Evolutionary conservation across 176 grass and related monocot species (phyloP).

Genomic region (Puya raimondii): DNA sequence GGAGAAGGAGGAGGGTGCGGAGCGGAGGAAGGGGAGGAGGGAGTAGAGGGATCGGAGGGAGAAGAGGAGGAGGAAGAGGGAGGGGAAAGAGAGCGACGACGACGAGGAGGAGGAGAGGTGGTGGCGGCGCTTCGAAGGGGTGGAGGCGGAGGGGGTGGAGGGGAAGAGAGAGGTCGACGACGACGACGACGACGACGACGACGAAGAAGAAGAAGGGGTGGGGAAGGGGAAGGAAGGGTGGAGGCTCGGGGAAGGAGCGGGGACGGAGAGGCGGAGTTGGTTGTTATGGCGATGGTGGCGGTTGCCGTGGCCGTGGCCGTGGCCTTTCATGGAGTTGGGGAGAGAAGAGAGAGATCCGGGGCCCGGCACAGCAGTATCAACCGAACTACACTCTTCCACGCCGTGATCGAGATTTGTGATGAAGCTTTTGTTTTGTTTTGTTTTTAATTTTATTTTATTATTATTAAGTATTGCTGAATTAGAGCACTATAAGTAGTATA

Average conservation of each 20-base stretch:
- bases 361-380: no score
- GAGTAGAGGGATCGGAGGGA: conserved; percentile 21
- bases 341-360: not conserved
- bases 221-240: conserved; percentile 31
- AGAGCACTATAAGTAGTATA: no score
- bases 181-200: no score
- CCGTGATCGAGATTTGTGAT: no score
- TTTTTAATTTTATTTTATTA: no score
- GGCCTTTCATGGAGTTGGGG: not conserved
- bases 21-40: conserved; percentile 29
- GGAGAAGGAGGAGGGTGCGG: conserved; percentile 37
- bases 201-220: conserved; percentile 3
- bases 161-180: conserved; percentile 18
- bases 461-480: no score
- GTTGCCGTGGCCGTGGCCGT: not conserved
- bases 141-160: conserved; percentile 36
- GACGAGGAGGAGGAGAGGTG: conserved; percentile 39
- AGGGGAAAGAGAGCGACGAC: conserved; percentile 34
- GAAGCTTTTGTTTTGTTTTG: no score
- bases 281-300: conserved; percentile 19
- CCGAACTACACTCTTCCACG: no score
- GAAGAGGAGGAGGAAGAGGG: conserved; percentile 21
- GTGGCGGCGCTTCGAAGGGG: conserved; percentile 21
- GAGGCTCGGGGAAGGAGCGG: conserved; percentile 35
- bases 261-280: conserved; percentile 39